Evolutionary conservation across 2,329 filamentous ascomycete genomes (phyloP), one percentile per base, ranked within the genome.

Genomic region (Fusarium nelsonii): DNA sequence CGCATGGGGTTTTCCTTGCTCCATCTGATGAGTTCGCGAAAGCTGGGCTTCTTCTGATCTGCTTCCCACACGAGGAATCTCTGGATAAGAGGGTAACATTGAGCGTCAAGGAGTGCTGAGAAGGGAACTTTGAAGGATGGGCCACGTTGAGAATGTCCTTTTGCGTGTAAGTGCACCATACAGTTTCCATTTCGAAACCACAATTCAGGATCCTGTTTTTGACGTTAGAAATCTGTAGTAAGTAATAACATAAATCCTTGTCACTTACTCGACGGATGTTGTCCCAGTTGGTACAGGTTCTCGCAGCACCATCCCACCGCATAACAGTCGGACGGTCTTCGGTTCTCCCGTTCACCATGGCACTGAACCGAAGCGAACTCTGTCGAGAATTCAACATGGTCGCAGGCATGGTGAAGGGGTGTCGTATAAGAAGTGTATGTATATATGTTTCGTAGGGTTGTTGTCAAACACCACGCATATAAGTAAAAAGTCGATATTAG

Each of bases 111-210:
- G 6, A 94, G 80, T 4, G 82, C 80, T 7, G 83, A 81, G 50
- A 91, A 86, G 1, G 88, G 87, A 2, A 94, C 78, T 64, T 84
- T 88, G 75, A 94, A 91, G 2, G 91, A 88, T 2, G 92, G 89
- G 0, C 89, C 89, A 70, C 88, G 82, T 59, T 83, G 84, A 4
- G 90, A 92, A 57, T 88, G 86, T 39, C 89, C 90, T 66, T 84
- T 83, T n/a, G 80, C 85, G 72, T 92, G 90, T 0, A 94, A 82
- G 77, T 94, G 85, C 2, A 94, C 84, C 16, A 88, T 82, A 72
- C 91, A 94, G 74, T 93, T 88, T 15, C 90, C 91, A 66, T 89
- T 80, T 12, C 84, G 82, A 63, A 85, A 84, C 90, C 90, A 94
- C 4, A 95, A 81, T 69, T 93, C 91, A 4, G 86, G 82, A 70